Base-by-base conservation (phyloP, 208 protist species). In the Endotrypanum monterogeii region DNA sequence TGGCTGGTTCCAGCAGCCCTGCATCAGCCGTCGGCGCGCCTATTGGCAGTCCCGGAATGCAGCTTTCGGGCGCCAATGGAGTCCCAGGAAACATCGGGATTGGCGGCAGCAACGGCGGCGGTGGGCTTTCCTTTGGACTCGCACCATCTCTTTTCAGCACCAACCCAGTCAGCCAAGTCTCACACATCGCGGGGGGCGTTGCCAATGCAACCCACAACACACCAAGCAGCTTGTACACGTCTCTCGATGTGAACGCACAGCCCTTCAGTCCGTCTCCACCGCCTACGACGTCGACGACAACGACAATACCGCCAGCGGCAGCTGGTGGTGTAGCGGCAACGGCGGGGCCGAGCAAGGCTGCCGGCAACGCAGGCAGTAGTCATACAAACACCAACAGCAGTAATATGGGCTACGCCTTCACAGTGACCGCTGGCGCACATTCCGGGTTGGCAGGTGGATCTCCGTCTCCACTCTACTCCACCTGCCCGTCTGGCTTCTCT, bases 241-340 rank as follows among this genome's bases (percentile, higher is more conserved):
- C 77, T 44, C 71, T 91, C n/a, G 87, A 91, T 67, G 82, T 65
- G 32, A 88, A 91, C 62, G 87, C 87, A 20, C 79, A 83, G 65
- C 83, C 87, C 37, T 91, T 87, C 73, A 89, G 77, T 8, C 87
- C 84, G 30, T 82, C 87, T 1, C 69, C 76, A 52, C 71, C 73
- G 51, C 66, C 79, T 35, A 12, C 46, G 18, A 46, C 28, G 56
- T 50, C 30, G 62, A 11, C 25, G 52, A 0, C 41, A 37, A 37
- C 79, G 52, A 12, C 46, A 14, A 46, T 39, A 46, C 63, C 35
- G 63, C 11, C 28, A 39, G 2, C 44, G 55, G 37, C n/a, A 25
- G 52, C 25, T 44, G 68, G 52, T 30, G 37, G 68, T 46, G 52
- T 39, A 23, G 52, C 70, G 12, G 58, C 62, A 44, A 51, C 68